phyloP scores from a whole-genome alignment of 352 stramenopile genomes.

The Phytophthora quininea region DNA sequence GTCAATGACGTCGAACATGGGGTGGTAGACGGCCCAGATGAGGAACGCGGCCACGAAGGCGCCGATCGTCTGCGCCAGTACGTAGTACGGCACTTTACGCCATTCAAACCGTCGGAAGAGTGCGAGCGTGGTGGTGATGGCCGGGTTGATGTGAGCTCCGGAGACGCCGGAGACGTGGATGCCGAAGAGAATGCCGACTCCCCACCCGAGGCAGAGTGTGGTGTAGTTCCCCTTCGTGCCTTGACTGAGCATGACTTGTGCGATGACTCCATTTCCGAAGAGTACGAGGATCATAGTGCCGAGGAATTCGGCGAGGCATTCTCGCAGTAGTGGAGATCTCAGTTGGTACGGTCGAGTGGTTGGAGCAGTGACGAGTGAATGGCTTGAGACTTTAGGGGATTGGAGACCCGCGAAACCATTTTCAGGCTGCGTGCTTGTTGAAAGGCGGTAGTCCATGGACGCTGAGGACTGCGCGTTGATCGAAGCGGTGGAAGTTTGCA shows the following conservation, averaged over 20 bases:
- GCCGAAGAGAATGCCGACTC: constrained; percentile 49
- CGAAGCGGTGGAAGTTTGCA: background rate
- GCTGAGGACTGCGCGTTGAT: background rate
- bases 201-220: constrained; percentile 51
- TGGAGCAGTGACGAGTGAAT: background rate
- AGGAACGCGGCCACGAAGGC: constrained; percentile 32
- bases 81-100: constrained; percentile 40
- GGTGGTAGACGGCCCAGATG: constrained; percentile 50
- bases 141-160: constrained; percentile 52
- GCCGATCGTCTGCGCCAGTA: constrained; percentile 36
- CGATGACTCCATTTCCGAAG: constrained; percentile 48
- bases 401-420: constrained; percentile 6
- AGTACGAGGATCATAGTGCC: constrained; percentile 45
- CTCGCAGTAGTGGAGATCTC: constrained; percentile 31
- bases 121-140: constrained; percentile 43
- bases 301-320: constrained; percentile 53
- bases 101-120: constrained; percentile 38
- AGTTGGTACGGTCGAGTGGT: constrained; percentile 1
- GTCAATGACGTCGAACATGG: constrained; percentile 35
- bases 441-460: constrained; percentile 1
- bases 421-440: background rate
- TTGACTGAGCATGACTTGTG: constrained; percentile 41
- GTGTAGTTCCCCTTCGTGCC: constrained; percentile 43
- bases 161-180: constrained; percentile 42
- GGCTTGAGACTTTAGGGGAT: constrained; percentile 1